Base-by-base conservation (phyloP, 1,284 basidiomycete species). In the Golubevia sp. region DNA sequence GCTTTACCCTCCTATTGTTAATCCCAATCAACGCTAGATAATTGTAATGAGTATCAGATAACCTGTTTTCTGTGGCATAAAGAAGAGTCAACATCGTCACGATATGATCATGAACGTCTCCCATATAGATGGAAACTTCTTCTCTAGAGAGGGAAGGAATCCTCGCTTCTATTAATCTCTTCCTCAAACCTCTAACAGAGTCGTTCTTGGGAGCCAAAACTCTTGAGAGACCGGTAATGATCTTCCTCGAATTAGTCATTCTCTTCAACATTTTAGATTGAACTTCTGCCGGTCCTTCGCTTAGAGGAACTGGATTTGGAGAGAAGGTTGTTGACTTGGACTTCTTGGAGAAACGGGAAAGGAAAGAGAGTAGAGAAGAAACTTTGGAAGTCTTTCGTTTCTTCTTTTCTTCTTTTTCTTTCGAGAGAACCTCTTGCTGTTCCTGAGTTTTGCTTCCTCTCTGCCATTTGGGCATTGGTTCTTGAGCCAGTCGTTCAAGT, bases 91-190 rank as follows among this genome's bases (percentile, higher is more conserved):
- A 91, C 68, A 97, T 86, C 1, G 92, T 90, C 27, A 95, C 84
- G 68, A 97, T 94, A 84, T 98, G 95, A 85, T 98, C 94, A 86
- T 95, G 92, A 2, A 98, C 88, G 83, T 98, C 95, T 53, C 92
- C 93, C 85, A 97, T 89, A 82, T 97, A 94, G 18, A 94, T 92
- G 3, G 71, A 67, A 26, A 85, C 73, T 62, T 79, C 76, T 15
- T 66, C 70, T 2, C 71, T 52, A 0, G 30, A 34, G 11, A 34
- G 30, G 11, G 56, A 55, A 64, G 24, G 83, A 64, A 86, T 82
- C 58, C 85, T 55, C 72, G 59, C 56, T 85, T 64, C 88, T 66
- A 64, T 85, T 70, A 85, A 86, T 7, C 94, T 86, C 83, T 96
- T 96, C 63, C 90, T 86, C 63, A 97, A 86, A 63, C 91, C 90